Conservation (phyloP, 164 flowering plant genomes). For the Piper betle region DNA sequence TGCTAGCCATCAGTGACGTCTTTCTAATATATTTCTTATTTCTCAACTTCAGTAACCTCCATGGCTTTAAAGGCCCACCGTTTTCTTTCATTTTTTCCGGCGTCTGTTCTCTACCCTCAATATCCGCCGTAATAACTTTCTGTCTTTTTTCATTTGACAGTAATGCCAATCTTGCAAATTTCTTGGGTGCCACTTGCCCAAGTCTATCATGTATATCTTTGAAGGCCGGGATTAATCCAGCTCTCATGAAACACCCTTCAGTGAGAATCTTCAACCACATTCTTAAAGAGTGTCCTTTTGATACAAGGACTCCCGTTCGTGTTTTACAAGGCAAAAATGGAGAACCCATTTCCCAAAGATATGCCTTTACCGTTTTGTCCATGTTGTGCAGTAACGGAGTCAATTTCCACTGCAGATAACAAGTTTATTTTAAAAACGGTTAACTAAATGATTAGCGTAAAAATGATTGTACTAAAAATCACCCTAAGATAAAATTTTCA, state of each 20-base stretch:
- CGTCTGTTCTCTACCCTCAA: too few relatives aligned
- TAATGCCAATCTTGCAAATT: constrained; percentile 77
- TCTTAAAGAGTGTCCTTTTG: constrained; percentile 82
- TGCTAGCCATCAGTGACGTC: not conserved
- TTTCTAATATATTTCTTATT: constrained; percentile 23
- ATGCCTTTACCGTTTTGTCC: constrained; percentile 66
- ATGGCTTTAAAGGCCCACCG: constrained; percentile 12
- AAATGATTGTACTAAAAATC: too few relatives aligned
- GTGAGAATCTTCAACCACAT: constrained; percentile 96
- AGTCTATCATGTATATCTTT: constrained; percentile 63
- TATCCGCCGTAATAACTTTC: constrained; percentile 59
- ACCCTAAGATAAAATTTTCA: too few relatives aligned
- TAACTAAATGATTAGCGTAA: too few relatives aligned
- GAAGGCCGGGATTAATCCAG: constrained; percentile 84
- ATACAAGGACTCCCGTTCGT: constrained; percentile 67
- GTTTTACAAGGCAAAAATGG: constrained; percentile 89
- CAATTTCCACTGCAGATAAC: too few relatives aligned
- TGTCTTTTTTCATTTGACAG: constrained; percentile 66
- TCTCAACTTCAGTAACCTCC: constrained; percentile 14
- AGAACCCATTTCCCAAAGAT: constrained; percentile 98
- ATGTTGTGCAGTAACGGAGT: too few relatives aligned
- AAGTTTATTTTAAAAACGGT: too few relatives aligned
- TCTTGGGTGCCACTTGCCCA: constrained; percentile 76
- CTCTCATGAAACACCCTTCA: constrained; percentile 79
- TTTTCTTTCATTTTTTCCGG: constrained; percentile 47